A percentile compares a stretch with the other conserved stretches of the same genome.
Evolutionary conservation across 495 filamentous ascomycete species (phyloP).

Genomic region (Aspergillus heteromorphus): DNA sequence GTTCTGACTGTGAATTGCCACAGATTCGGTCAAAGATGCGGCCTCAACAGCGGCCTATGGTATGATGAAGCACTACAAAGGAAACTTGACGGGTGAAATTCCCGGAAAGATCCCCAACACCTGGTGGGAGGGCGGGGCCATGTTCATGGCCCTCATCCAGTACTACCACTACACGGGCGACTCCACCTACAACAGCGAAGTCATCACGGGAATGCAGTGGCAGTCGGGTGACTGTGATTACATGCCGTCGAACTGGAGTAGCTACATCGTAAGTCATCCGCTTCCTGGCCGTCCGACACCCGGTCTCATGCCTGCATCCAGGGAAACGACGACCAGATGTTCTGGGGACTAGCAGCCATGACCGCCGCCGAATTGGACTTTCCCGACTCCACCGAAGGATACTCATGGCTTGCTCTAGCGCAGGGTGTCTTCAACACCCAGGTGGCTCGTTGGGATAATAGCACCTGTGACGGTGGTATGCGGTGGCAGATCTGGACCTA

Average conservation of each 20-base stretch:
- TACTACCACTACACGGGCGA: conserved; percentile 68
- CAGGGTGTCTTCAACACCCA: conserved; percentile 70
- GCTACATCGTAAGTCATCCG: conserved; percentile 16
- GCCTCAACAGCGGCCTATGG: conserved; percentile 51
- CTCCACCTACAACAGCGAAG: conserved; percentile 51
- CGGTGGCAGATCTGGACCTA: conserved; percentile 45
- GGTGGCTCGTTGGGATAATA: conserved; percentile 47
- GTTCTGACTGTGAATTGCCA: background rate
- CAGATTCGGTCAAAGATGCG: conserved; percentile 62
- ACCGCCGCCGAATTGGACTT: conserved; percentile 60
- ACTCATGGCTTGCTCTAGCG: conserved; percentile 61
- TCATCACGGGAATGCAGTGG: conserved; percentile 48
- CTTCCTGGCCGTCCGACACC: no score
- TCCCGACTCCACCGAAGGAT: conserved; percentile 50
- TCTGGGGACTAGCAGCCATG: conserved; percentile 67
- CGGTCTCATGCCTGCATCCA: conserved; percentile 5
- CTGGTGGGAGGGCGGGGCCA: conserved; percentile 68
- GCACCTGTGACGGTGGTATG: conserved; percentile 41
- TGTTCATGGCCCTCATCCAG: conserved; percentile 63
- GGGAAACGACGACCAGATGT: conserved; percentile 66
- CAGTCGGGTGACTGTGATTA: conserved; percentile 57
- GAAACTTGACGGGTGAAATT: conserved; percentile 50
- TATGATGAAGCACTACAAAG: conserved; percentile 61
- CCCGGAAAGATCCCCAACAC: conserved; percentile 47
- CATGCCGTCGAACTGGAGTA: conserved; percentile 57